Evolutionary conservation across 345 rosid species (phyloP).

Genomic region (Populus alba): DNA sequence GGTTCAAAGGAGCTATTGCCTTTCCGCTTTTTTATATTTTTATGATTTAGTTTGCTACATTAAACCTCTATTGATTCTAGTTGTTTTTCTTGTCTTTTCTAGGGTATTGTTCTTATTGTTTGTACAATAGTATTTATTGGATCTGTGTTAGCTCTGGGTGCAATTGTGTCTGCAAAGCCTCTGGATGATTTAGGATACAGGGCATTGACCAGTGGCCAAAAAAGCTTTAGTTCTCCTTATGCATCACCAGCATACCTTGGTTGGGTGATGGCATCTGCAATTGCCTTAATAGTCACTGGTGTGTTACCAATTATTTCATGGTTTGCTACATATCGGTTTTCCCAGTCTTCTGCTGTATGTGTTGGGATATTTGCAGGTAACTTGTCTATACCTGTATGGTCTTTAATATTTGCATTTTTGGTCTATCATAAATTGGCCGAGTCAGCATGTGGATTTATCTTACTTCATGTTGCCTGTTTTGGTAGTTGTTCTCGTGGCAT

Average conservation of each 20-base stretch:
- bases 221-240: slow-evolving; percentile 71
- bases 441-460: neutral
- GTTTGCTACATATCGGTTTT: slow-evolving; percentile 93
- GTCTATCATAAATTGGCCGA: slow-evolving; percentile 7
- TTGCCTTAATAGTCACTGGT: slow-evolving; percentile 86
- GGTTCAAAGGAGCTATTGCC: neutral
- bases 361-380: slow-evolving; percentile 80
- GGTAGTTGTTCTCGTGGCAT: slow-evolving; percentile 87
- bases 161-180: slow-evolving; percentile 82
- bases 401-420: slow-evolving; percentile 15
- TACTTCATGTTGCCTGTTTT: slow-evolving; percentile 29
- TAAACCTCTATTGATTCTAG: slow-evolving; percentile 9
- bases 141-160: slow-evolving; percentile 78
- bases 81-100: slow-evolving; percentile 22
- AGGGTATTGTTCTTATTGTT: slow-evolving; percentile 72
- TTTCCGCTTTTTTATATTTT: neutral
- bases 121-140: slow-evolving; percentile 65
- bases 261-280: slow-evolving; percentile 96
- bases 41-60: neutral
- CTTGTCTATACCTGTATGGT: slow-evolving; percentile 15
- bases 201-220: slow-evolving; percentile 62
- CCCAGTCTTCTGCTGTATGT: slow-evolving; percentile 83
- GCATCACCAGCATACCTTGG: slow-evolving; percentile 88
- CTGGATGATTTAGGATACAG: slow-evolving; percentile 72
- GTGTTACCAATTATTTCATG: slow-evolving; percentile 94